A percentile compares a stretch with the other conserved stretches of the same genome.
Evolutionary conservation across 257 asterid genomes (phyloP).

Genomic region (Fraxinus americana): DNA sequence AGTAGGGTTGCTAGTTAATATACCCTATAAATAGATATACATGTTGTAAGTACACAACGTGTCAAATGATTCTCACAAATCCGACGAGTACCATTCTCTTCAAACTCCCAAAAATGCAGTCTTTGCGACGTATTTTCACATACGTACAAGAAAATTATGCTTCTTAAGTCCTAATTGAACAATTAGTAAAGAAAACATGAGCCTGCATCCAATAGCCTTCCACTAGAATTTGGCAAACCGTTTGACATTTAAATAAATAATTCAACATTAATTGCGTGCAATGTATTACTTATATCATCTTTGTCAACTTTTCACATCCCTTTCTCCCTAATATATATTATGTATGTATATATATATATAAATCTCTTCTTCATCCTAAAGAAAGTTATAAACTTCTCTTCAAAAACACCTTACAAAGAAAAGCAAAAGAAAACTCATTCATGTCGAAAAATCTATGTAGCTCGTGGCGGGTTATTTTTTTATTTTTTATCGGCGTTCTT

Average conservation of each 20-base stretch:
- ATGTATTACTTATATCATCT: conserved; percentile 1
- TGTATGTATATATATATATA: neutral
- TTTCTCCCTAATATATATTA: conserved; percentile 16
- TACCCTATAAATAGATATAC: neutral
- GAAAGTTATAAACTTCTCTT: conserved; percentile 1
- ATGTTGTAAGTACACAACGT: conserved; percentile 21
- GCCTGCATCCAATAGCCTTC: conserved; percentile 32
- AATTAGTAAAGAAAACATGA: neutral
- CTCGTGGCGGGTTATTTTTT: neutral
- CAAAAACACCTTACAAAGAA: neutral
- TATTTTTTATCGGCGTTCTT: conserved; percentile 5
- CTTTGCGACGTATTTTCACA: conserved; percentile 8
- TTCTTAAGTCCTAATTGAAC: neutral
- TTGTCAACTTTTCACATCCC: conserved; percentile 21
- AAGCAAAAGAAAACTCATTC: neutral
- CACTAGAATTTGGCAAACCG: conserved; percentile 22
- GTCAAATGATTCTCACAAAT: conserved; percentile 3
- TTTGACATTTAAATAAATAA: conserved; percentile 37
- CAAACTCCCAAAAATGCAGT: neutral
- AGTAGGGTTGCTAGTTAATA: neutral
- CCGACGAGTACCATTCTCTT: neutral
- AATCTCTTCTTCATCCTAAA: neutral
- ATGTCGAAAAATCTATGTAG: conserved; percentile 17
- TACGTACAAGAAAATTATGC: conserved; percentile 25
- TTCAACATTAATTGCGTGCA: conserved; percentile 35